Base-by-base conservation (phyloP, 768 basidiomycete species). In the Amanita fuliginea region DNA sequence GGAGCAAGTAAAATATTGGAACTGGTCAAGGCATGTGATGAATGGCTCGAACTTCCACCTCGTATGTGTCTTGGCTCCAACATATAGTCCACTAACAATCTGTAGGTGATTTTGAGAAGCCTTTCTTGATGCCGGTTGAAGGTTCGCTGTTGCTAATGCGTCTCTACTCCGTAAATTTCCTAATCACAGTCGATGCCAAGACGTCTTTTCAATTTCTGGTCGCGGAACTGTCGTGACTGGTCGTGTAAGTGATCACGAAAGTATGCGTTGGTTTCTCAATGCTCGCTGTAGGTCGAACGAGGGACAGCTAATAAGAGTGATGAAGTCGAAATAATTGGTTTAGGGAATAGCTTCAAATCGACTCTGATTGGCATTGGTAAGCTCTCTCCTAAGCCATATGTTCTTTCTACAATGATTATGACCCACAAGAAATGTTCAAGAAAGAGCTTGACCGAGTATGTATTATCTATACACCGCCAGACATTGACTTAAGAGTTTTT, bases 171-270 rank as follows among this genome's bases (percentile, higher is more conserved):
- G 13, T 24, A 48, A 13, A 32, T 32, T 32, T 11, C 21, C 10
- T 33, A 28, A 51, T 28, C 51, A 40, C 36, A 24, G 44, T 13
- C 33, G 42, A 4, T 18, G 3, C 18, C 36, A 74, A 32, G 92
- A 95, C 58, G 87, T 91, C 50, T 97, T 95, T 73, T 97, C 95
- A 11, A 98, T 98, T 61, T 86, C 95, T 59, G 96, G 96, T 46
- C 89, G 96, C 69, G 96, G 96, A 58, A 99, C 96, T 52, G 96
- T 99, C 53, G 90, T 86, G 32, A 96, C 94, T 54, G 96, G 96
- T 52, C 83, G 89, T 57, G 92, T 86, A 62, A 57, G 81, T 66
- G 32, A 19, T 11, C 39, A n/a, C 11, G 34, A 16, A 37, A 34
- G 46, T 26, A 1, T 21, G 1, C 13, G 3, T 18, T 3, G 4